Evolutionary conservation across 176 grass and related monocot species (phyloP).

Genomic region (Carex scoparia): DNA sequence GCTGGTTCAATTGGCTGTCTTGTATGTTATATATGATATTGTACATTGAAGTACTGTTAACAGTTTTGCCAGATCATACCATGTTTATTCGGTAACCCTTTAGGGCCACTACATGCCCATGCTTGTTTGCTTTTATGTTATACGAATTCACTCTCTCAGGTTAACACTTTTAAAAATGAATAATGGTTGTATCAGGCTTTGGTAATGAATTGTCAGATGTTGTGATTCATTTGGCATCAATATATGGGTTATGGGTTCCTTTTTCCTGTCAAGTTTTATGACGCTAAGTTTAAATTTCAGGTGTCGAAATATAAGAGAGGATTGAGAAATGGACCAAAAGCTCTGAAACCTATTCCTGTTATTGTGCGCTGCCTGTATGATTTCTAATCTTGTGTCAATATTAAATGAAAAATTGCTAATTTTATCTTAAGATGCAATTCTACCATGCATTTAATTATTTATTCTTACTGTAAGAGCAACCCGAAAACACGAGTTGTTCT

Average conservation of each 20-base stretch:
- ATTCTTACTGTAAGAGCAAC: background rate
- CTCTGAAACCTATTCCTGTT: constrained; percentile 82
- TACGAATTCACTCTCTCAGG: background rate
- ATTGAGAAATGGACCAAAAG: constrained; percentile 88
- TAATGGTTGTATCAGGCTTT: background rate
- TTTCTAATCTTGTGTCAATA: background rate
- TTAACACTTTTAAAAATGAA: background rate
- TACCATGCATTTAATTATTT: background rate
- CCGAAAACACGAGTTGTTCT: background rate
- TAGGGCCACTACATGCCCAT: background rate
- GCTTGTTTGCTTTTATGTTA: background rate
- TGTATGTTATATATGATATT: background rate
- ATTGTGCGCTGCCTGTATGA: constrained; percentile 90
- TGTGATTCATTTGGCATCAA: constrained; percentile 1
- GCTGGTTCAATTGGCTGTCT: background rate
- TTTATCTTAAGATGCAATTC: background rate
- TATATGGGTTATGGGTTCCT: background rate
- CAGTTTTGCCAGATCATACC: background rate
- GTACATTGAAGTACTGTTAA: background rate
- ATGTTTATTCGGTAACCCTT: background rate
- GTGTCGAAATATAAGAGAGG: constrained; percentile 72
- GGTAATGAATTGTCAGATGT: background rate
- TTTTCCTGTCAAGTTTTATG: background rate
- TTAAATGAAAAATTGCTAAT: background rate
- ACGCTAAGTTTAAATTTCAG: constrained; percentile 37